phyloP scores from a whole-genome alignment of 495 filamentous ascomycete genomes.

The Podospora didyma region DNA sequence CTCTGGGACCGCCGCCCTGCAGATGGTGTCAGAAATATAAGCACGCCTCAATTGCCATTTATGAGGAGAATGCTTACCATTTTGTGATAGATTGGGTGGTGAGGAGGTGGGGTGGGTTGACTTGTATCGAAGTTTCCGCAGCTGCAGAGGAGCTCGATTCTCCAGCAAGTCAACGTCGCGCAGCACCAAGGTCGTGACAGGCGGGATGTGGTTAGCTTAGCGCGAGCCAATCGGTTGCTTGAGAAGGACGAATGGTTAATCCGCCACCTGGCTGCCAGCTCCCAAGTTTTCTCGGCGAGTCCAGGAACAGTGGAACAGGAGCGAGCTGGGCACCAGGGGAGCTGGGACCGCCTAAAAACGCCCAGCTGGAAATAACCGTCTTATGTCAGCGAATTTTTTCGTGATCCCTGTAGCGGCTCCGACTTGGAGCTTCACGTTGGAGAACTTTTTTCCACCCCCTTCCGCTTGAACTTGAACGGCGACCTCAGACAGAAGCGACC shows the following conservation, averaged over 20 bases:
- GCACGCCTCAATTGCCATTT: constrained; percentile 1
- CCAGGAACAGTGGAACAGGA: neutral
- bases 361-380: neutral
- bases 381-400: constrained; percentile 23
- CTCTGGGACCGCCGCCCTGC: constrained; percentile 74
- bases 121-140: neutral
- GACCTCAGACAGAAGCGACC: constrained; percentile 5
- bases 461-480: neutral
- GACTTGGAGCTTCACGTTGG: constrained; percentile 19
- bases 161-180: neutral
- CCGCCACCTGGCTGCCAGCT: neutral
- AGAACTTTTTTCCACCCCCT: constrained; percentile 30
- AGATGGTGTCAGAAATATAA: constrained; percentile 39
- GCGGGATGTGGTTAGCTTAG: neutral
- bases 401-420: constrained; percentile 19
- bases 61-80: constrained; percentile 23
- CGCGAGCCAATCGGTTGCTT: neutral
- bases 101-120: constrained; percentile 11
- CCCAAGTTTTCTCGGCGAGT: too few species aligned
- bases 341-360: neutral
- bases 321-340: too few species aligned
- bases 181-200: neutral
- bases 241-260: neutral
- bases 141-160: constrained; percentile 7
- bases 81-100: constrained; percentile 16